Evolutionary conservation across 2,329 filamentous ascomycete species (phyloP), one percentile per base, ranked within the genome.

Genomic region (Xylaria sp.): DNA sequence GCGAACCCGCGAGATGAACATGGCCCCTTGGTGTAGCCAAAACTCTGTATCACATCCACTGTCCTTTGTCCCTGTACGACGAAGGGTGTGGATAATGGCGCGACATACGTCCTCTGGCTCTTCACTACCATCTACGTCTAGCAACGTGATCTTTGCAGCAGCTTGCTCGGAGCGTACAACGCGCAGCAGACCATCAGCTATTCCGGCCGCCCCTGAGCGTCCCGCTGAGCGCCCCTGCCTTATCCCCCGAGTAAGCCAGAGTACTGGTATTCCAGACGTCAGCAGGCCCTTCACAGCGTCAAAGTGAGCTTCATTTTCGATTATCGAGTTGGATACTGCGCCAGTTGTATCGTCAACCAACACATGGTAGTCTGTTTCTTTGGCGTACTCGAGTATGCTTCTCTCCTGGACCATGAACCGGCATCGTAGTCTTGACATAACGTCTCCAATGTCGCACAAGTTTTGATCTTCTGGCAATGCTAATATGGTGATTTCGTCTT

Each of bases 101-200:
- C 54, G 54, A 9, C 58, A 60, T 9, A 74, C 46, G 13, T 66
- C 39, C 15, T 10, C 12, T 25, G 66, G 28, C 18, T 67, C 48
- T 67, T 73, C 72, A 25, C 66, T 58, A 10, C 37, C 20, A 48
- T 73, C 67, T 46, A 71, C 46, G 54, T 77, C 75, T 8, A 77
- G 65, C 6, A 76, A 57, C 1, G 69, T 58, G 28, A 74, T 34
- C 15, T 50, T 73, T 2, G 65, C 64, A 2, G 74, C 69, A 34
- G 74, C 74, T 63, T 76, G 74, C 63, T 77, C 75, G 9, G 75
- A 76, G 41, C 75, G 70, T 31, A 77, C 58, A 12, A 73, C 74
- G n/a, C 75, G 73, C n/a, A 76, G 63, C 23, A 77, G 68, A n/a
- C 75, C 74, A 44, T 75, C 72, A 1, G 67, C 71, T 64, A 75